Conservation (phyloP, 331 rosid genomes). For the Dryas integrifolia region DNA sequence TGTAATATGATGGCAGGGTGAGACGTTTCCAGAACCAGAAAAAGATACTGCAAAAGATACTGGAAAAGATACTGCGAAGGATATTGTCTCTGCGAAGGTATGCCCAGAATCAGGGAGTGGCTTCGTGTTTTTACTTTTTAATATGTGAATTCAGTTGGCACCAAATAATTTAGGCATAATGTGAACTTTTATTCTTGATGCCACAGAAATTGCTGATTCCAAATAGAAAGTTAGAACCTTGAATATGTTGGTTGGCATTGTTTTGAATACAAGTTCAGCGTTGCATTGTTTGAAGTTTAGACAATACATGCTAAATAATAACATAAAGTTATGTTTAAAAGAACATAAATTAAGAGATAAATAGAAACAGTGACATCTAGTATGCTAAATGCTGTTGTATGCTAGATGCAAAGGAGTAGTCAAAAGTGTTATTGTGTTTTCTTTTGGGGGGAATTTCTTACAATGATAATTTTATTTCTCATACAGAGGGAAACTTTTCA, state of each 20-base stretch:
- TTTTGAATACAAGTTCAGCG: neutral
- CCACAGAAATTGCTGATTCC: neutral
- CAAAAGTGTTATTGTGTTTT: neutral
- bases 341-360: neutral
- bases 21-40: conserved; percentile 66
- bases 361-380: too few relatives aligned
- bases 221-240: neutral
- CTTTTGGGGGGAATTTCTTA: too few relatives aligned
- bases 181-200: neutral
- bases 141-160: neutral
- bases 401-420: neutral
- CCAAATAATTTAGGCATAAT: neutral
- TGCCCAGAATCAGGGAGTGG: conserved; percentile 12
- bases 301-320: neutral
- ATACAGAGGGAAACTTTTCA: too few relatives aligned
- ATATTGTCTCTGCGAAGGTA: conserved; percentile 67
- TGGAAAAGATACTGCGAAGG: conserved; percentile 2
- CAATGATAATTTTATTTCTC: neutral
- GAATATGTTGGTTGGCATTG: neutral
- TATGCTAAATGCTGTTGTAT: neutral
- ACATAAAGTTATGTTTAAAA: neutral
- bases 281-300: neutral
- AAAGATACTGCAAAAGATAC: conserved; percentile 13
- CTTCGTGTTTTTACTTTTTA: neutral
- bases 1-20: conserved; percentile 67